phyloP scores from a whole-genome alignment of 495 filamentous ascomycete genomes.

The Recurvomyces mirabilis region DNA sequence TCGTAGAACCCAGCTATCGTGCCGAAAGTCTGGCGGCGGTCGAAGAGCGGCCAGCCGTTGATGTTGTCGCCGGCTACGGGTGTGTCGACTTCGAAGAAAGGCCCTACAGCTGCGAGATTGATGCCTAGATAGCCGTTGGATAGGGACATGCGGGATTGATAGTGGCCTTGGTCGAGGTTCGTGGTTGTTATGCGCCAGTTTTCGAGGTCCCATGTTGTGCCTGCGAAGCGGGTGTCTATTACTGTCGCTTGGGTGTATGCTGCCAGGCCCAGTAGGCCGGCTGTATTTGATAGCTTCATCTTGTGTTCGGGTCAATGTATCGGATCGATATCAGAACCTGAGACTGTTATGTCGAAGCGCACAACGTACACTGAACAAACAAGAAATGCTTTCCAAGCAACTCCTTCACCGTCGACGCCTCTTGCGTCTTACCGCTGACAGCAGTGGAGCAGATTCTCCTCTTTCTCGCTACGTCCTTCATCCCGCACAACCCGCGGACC shows the following conservation, averaged over 20 bases:
- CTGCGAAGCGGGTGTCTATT: slow-evolving; percentile 21
- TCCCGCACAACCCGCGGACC: too few relatives aligned
- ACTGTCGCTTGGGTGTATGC: slow-evolving; percentile 5
- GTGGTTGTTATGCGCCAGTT: slow-evolving; percentile 51
- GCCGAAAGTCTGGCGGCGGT: slow-evolving; percentile 56
- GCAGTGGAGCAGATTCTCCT: too few relatives aligned
- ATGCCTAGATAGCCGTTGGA: slow-evolving; percentile 47
- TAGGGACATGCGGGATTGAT: slow-evolving; percentile 50
- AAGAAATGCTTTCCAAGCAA: too few relatives aligned
- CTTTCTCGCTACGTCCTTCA: too few relatives aligned
- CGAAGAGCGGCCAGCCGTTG: slow-evolving; percentile 66
- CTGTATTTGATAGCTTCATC: too few relatives aligned
- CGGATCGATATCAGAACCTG: too few relatives aligned
- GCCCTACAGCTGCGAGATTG: slow-evolving; percentile 49
- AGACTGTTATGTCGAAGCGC: too few relatives aligned
- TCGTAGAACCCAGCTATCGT: slow-evolving; percentile 68
- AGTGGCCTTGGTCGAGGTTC: slow-evolving; percentile 46
- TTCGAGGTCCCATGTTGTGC: slow-evolving; percentile 48
- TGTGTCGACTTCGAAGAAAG: slow-evolving; percentile 56
- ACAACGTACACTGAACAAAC: too few relatives aligned
- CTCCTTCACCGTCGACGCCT: too few relatives aligned
- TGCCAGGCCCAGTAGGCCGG: too few relatives aligned
- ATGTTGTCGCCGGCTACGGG: slow-evolving; percentile 32
- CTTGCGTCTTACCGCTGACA: too few relatives aligned
- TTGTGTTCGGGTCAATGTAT: too few relatives aligned